phyloP scores from a whole-genome alignment of 2,329 filamentous ascomycete species.

The Arthrobotrys iridis region DNA sequence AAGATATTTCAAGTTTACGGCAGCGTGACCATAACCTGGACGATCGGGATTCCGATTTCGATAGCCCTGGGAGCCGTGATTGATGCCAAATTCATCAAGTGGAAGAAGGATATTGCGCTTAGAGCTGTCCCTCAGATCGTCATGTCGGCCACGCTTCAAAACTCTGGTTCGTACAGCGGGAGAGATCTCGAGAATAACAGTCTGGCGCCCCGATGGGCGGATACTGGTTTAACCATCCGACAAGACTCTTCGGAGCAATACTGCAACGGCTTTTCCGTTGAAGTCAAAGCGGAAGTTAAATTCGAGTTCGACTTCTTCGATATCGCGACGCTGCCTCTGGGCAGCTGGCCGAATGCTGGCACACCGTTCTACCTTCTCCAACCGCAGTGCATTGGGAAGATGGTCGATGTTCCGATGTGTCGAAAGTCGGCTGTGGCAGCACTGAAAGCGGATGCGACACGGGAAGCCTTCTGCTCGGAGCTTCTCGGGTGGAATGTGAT shows the following conservation, averaged over 20 bases:
- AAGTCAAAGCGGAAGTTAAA: background rate
- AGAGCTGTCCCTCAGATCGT: background rate
- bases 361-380: background rate
- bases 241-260: background rate
- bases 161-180: background rate
- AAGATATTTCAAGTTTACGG: slow-evolving; percentile 1
- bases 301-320: background rate
- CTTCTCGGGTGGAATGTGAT: background rate
- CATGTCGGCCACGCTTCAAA: background rate
- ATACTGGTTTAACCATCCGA: background rate
- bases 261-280: background rate
- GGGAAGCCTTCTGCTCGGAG: background rate
- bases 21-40: background rate
- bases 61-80: background rate
- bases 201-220: background rate
- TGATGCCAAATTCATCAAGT: background rate
- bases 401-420: background rate
- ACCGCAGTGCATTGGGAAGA: background rate
- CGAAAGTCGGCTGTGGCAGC: background rate
- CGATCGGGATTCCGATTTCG: background rate
- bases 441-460: background rate
- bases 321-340: background rate
- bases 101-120: background rate
- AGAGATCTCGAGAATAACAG: background rate
- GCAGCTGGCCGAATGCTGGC: background rate